Evolutionary conservation across 371 early-diverging fungal genomes (phyloP).

Genomic region (Mortierella sp.): DNA sequence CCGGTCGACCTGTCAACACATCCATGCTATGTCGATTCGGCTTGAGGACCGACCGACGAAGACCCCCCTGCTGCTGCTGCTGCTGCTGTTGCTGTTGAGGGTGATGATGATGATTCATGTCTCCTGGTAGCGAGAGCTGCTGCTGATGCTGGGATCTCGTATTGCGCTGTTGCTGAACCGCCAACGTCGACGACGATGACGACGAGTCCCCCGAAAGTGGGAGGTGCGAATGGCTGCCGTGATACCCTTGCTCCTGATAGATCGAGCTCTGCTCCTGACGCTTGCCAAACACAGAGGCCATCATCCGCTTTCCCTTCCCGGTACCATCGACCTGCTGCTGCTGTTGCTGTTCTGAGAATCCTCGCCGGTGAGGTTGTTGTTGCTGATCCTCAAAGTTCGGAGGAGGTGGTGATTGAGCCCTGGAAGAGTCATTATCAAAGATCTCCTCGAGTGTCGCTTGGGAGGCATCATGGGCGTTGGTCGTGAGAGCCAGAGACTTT

Average conservation of each 20-base stretch:
- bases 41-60: constrained; percentile 26
- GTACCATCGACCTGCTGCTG: neutral
- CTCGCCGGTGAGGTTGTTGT: neutral
- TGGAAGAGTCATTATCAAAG: neutral
- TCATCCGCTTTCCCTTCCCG: neutral
- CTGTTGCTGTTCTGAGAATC: neutral
- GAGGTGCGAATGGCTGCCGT: constrained; percentile 39
- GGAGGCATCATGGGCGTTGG: neutral
- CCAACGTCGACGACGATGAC: neutral
- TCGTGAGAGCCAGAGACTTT: neutral
- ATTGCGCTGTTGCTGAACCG: neutral
- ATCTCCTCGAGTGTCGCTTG: neutral
- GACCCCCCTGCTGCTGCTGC: neutral
- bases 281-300: constrained; percentile 5
- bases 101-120: neutral
- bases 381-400: constrained; percentile 11
- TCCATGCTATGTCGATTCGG: constrained; percentile 51
- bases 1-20: neutral
- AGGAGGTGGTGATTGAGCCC: neutral
- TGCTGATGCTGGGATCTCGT: neutral
- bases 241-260: constrained; percentile 36
- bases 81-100: neutral
- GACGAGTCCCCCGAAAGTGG: neutral
- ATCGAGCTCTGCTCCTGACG: constrained; percentile 6
- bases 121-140: neutral